phyloP scores from a whole-genome alignment of 805 yeast genomes.

The Sungouiozyma intestinalis region DNA sequence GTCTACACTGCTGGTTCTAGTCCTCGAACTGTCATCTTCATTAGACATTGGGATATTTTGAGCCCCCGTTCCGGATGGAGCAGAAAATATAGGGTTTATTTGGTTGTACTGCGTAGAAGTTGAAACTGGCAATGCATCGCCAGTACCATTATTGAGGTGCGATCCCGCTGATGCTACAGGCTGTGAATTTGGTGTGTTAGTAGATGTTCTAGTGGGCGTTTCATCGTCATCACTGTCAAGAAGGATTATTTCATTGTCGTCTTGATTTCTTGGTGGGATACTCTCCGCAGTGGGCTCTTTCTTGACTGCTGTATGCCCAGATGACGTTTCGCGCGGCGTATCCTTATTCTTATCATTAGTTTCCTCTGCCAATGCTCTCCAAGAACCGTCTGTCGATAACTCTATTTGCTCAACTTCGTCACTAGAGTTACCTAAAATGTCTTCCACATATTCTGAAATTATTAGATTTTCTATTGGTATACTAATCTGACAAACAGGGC shows the following conservation, averaged over 20 bases:
- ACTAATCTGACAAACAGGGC: conserved; percentile 65
- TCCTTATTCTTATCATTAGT: conserved; percentile 5
- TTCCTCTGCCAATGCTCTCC: conserved; percentile 39
- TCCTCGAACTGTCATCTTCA: background rate
- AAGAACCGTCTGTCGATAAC: conserved; percentile 60
- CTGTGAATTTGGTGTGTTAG: background rate
- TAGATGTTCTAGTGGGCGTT: background rate
- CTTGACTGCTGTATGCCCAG: conserved; percentile 3
- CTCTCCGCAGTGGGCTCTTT: conserved; percentile 3
- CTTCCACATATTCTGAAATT: conserved; percentile 62
- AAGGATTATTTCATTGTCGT: conserved; percentile 25
- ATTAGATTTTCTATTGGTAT: conserved; percentile 50
- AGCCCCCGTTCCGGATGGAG: background rate
- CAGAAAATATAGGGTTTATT: background rate
- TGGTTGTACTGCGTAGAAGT: background rate
- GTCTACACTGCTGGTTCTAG: background rate
- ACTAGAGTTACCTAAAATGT: conserved; percentile 44
- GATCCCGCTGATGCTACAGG: background rate
- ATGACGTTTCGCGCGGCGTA: background rate
- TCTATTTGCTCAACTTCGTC: conserved; percentile 56
- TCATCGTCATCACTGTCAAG: conserved; percentile 39
- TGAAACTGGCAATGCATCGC: background rate
- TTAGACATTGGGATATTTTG: background rate
- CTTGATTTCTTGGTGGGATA: background rate
- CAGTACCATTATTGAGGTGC: too few relatives aligned